These are phyloP conservation scores for Fusarium burgessii DNA, from an alignment of 2,329 filamentous ascomycete species.

Conservation along the genomic window DNA sequence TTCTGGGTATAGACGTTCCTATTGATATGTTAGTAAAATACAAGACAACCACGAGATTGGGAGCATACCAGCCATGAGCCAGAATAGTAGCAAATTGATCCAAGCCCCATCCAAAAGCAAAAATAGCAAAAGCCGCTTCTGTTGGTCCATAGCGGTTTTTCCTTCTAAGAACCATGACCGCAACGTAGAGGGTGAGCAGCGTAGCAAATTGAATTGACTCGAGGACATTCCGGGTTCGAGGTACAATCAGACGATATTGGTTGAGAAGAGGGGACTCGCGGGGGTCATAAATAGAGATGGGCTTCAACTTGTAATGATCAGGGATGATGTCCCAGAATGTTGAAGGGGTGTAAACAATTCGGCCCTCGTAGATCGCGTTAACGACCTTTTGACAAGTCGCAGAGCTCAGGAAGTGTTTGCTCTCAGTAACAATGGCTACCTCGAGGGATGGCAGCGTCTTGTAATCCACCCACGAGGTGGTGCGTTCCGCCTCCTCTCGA, in stretches of 20 bases:
- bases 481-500: conserved; percentile 66
- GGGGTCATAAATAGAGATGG: conserved; percentile 84
- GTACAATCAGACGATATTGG: conserved; percentile 87
- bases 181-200: conserved; percentile 75
- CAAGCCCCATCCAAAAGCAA: conserved; percentile 81
- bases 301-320: conserved; percentile 86
- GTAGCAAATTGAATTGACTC: conserved; percentile 80
- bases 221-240: conserved; percentile 79
- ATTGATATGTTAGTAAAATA: conserved; percentile 7
- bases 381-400: conserved; percentile 86
- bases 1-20: conserved; percentile 89
- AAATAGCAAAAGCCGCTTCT: conserved; percentile 78
- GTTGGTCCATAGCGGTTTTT: conserved; percentile 65
- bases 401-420: conserved; percentile 81
- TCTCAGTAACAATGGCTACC: conserved; percentile 84
- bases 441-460: conserved; percentile 81
- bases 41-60: not conserved
- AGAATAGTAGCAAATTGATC: conserved; percentile 82
- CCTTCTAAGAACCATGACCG: conserved; percentile 77
- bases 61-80: conserved; percentile 73
- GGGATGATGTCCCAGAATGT: conserved; percentile 86
- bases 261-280: conserved; percentile 80
- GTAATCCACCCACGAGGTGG: conserved; percentile 61
- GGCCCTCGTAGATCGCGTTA: conserved; percentile 83
- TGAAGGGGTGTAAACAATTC: conserved; percentile 84